These are phyloP conservation scores for Eimeria acervulina DNA, from an alignment of 169 alveolate genomes.

Conservation along the genomic window DNA sequence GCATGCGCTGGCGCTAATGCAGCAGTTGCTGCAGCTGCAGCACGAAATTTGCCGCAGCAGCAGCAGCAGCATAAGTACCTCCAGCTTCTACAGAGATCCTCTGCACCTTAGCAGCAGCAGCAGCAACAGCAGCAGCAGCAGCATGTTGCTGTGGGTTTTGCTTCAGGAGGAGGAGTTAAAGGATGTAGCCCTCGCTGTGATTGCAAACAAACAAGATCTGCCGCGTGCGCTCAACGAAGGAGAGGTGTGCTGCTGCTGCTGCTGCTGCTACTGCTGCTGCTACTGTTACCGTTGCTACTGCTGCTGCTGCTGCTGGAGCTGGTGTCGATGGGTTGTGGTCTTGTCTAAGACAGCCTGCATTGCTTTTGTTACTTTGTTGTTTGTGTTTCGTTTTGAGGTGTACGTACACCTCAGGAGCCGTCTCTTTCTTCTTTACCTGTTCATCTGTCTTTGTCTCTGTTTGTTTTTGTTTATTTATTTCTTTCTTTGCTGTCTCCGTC, in stretches of 20 bases:
- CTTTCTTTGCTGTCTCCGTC: neutral
- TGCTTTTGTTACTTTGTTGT: no score
- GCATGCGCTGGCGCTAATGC: neutral
- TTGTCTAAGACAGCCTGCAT: no score
- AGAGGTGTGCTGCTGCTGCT: conserved; percentile 78
- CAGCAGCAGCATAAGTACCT: conserved; percentile 1
- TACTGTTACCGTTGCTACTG: neutral
- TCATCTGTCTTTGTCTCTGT: no score
- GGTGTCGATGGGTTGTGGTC: no score
- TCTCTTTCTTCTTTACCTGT: neutral
- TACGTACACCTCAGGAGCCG: neutral
- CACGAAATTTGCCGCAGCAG: neutral
- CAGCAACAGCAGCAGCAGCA: conserved; percentile 31
- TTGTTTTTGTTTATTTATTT: neutral
- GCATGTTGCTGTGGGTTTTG: neutral
- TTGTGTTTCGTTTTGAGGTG: neutral
- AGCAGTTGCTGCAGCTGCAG: neutral
- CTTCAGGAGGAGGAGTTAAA: conserved; percentile 96
- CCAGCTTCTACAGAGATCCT: no score
- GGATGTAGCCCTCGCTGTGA: conserved; percentile 96
- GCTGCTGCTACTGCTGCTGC: conserved; percentile 54
- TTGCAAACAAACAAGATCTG: conserved; percentile 98
- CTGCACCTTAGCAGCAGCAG: conserved; percentile 30
- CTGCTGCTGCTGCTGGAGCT: conserved; percentile 36
- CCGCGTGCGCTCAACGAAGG: conserved; percentile 95